phyloP scores from a whole-genome alignment of 1,284 basidiomycete genomes.

The Malassezia psittaci region DNA sequence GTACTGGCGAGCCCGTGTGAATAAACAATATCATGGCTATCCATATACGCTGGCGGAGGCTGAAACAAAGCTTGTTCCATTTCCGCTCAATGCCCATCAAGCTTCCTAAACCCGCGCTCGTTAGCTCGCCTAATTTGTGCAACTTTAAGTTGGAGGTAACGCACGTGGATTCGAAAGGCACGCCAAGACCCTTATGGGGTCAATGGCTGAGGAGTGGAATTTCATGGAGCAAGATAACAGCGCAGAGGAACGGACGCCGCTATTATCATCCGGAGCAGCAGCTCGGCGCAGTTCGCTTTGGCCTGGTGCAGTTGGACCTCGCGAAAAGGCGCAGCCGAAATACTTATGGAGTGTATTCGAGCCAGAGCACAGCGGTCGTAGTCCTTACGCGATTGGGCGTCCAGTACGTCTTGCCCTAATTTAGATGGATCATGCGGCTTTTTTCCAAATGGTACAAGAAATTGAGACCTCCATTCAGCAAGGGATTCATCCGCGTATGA shows the following conservation, averaged over 20 bases:
- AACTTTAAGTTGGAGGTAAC: not conserved
- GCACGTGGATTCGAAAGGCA: not conserved
- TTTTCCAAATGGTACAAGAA: conserved; percentile 22
- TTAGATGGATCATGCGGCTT: conserved; percentile 9
- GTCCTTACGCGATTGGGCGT: not conserved
- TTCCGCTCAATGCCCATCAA: no score
- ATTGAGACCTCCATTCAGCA: conserved; percentile 32
- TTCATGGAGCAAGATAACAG: not conserved
- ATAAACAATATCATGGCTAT: conserved; percentile 4
- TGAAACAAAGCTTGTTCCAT: conserved; percentile 10
- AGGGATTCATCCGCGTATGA: conserved; percentile 43
- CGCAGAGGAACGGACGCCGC: conserved; percentile 9
- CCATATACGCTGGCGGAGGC: conserved; percentile 11
- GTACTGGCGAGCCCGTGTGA: not conserved
- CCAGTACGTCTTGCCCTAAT: not conserved
- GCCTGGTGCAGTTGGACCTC: not conserved
- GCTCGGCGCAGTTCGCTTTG: conserved; percentile 1
- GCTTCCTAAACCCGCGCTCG: no score
- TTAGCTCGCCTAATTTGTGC: not conserved
- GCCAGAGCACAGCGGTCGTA: conserved; percentile 2
- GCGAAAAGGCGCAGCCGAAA: not conserved
- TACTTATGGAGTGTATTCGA: conserved; percentile 21
- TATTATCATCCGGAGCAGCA: not conserved
- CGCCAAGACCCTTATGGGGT: no score
- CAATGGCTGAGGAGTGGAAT: not conserved